Evolutionary conservation across 129 eudicot species (phyloP), one percentile per base, ranked within the genome.

Genomic region (Gnaphalium uliginosum): DNA sequence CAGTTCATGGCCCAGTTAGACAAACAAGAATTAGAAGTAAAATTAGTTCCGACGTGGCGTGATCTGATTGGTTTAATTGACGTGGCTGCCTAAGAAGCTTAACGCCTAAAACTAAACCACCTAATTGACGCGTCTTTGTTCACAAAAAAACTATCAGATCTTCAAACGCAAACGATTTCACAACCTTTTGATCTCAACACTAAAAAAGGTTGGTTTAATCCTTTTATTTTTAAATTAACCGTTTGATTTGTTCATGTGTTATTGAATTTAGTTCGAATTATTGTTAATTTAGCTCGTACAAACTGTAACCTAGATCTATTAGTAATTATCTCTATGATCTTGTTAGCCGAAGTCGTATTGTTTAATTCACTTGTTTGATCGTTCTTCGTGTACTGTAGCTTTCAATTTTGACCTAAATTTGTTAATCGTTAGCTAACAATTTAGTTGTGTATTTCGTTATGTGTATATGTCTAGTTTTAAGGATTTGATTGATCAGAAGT

Each of bases 71-170:
- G 83, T 9, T 79, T 1, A 7, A 13, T 64, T 27, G 68, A 79
- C 66, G 83, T 79, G 82, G 83, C 83, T 53, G 18, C 73, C 76
- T 23, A 43, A 13, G 53, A 2, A 46, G 3, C 5, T 46, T 51
- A 37, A 54, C 51, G 41, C 59, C 61, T 24, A 37, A 73, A 21
- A 19, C 14, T 53, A 19, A 72, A 66, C 48, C 77, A 11, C 61
- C 19, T 18, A 32, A 21, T 72, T 79, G 21, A 72, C 74, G 46
- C 13, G 19, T 68, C 24, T 39, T 65, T 27, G 26, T 54, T n/a
- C 43, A 65, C 68, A 29, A 54, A 33, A 29, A 65, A 72, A 79
- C 14, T 72, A 64, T 72, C 73, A 29, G 61, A 72, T 72, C 78
- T 64, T 79, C 61, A 30, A 15, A 79, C 60, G 60, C 83, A 27